Conservation (phyloP, 495 filamentous ascomycete species). For the Tuber brumale region DNA sequence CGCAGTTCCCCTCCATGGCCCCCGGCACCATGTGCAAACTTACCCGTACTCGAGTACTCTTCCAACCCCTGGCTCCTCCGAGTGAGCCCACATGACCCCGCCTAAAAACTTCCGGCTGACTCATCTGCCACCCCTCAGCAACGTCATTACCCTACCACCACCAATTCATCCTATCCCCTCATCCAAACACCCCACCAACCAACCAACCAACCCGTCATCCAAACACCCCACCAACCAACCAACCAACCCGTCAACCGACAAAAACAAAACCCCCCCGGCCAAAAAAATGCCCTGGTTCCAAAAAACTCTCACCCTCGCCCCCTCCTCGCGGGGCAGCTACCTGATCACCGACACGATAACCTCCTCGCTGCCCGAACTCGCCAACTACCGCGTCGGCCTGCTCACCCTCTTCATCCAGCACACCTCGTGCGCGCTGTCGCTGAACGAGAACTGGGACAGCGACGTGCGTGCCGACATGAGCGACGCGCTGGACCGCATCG, state of each 20-base stretch:
- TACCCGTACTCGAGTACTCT: background rate
- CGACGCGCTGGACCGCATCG: slow-evolving; percentile 85
- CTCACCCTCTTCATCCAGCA: slow-evolving; percentile 52
- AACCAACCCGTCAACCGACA: slow-evolving; percentile 16
- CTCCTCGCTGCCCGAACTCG: slow-evolving; percentile 64
- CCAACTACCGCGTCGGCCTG: slow-evolving; percentile 72
- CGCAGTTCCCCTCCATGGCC: too few relatives aligned
- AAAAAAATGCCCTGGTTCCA: slow-evolving; percentile 62
- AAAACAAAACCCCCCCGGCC: too few relatives aligned
- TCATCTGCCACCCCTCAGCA: background rate
- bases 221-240: slow-evolving; percentile 11
- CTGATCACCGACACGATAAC: slow-evolving; percentile 73
- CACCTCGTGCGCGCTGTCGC: slow-evolving; percentile 38
- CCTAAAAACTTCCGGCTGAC: background rate
- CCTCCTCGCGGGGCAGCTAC: slow-evolving; percentile 72
- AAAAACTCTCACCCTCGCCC: slow-evolving; percentile 65
- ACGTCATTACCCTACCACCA: slow-evolving; percentile 38
- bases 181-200: slow-evolving; percentile 6
- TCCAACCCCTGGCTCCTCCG: background rate
- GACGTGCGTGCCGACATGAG: slow-evolving; percentile 83
- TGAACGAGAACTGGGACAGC: slow-evolving; percentile 82
- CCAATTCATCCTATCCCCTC: slow-evolving; percentile 3
- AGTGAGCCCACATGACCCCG: background rate
- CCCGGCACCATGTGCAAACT: too few relatives aligned
- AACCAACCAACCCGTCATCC: too few relatives aligned